phyloP scores from a whole-genome alignment of 805 yeast genomes.

The Teunomyces cretensis region DNA sequence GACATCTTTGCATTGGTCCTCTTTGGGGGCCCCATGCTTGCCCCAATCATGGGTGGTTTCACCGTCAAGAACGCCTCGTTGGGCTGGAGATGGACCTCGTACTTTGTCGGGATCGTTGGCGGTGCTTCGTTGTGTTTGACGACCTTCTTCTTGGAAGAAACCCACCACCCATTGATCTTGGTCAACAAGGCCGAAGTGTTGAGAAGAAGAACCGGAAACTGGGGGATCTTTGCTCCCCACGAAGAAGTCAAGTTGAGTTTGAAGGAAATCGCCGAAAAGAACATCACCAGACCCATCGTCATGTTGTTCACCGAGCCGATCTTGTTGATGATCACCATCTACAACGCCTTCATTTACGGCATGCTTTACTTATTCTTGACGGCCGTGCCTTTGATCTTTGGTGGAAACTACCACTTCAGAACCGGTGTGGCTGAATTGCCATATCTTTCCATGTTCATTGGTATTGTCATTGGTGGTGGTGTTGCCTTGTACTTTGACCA shows the following conservation, averaged over 20 bases:
- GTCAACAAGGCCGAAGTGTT: slow-evolving; percentile 32
- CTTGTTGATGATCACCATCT: slow-evolving; percentile 42
- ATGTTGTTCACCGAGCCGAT: slow-evolving; percentile 45
- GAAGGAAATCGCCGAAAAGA: slow-evolving; percentile 35
- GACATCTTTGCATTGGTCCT: slow-evolving; percentile 70
- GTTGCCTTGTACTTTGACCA: slow-evolving; percentile 27
- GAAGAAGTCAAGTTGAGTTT: slow-evolving; percentile 31
- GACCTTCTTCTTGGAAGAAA: slow-evolving; percentile 34
- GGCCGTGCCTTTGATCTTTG: slow-evolving; percentile 47
- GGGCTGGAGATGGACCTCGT: slow-evolving; percentile 62
- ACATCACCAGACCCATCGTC: slow-evolving; percentile 35
- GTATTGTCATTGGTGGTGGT: slow-evolving; percentile 32
- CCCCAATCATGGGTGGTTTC: slow-evolving; percentile 61
- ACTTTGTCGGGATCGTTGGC: slow-evolving; percentile 47
- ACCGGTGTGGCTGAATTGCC: slow-evolving; percentile 27
- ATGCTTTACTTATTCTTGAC: slow-evolving; percentile 46
- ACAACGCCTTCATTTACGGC: slow-evolving; percentile 51
- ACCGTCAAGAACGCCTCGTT: slow-evolving; percentile 36
- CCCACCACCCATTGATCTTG: slow-evolving; percentile 40
- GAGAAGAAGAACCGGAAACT: slow-evolving; percentile 40
- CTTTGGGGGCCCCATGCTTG: slow-evolving; percentile 76
- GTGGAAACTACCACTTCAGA: slow-evolving; percentile 24
- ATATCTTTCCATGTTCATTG: slow-evolving; percentile 36
- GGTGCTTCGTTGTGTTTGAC: slow-evolving; percentile 30
- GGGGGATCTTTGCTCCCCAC: slow-evolving; percentile 41